Percentiles rank a stretch among this genome's conserved stretches.
Conservation (phyloP, 139 green algal species). For the Closterium sp. region DNA sequence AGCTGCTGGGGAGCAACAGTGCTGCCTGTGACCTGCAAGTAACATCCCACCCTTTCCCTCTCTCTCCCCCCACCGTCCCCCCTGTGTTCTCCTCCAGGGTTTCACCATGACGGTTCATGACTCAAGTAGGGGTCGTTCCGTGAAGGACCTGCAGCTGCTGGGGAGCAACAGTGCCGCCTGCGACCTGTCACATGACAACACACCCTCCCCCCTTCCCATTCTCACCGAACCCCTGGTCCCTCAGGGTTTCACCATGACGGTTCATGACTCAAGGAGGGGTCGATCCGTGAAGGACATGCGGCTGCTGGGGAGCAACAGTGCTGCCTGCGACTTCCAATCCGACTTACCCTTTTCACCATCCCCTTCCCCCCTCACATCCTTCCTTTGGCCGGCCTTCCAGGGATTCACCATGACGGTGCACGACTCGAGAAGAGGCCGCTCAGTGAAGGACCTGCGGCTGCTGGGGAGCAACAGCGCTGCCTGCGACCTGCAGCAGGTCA, state of each 20-base stretch:
- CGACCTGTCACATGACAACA: too few species aligned
- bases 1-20: too few species aligned
- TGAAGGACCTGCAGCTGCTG: slow-evolving; percentile 22
- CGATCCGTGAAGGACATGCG: slow-evolving; percentile 47
- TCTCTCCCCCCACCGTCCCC: too few species aligned
- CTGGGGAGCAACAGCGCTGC: slow-evolving; percentile 48
- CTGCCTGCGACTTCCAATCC: too few species aligned
- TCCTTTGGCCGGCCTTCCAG: slow-evolving; percentile 4
- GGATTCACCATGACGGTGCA: slow-evolving; percentile 47
- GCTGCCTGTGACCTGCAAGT: too few species aligned
- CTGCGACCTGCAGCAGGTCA: slow-evolving; percentile 42
- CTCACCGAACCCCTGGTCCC: not conserved
- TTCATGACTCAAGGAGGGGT: slow-evolving; percentile 47
- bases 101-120: slow-evolving; percentile 44
- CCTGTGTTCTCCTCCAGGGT: too few species aligned
- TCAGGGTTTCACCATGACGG: not conserved
- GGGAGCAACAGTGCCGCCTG: too few species aligned
- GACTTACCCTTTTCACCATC: too few species aligned
- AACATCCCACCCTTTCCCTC: too few species aligned
- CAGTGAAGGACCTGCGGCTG: slow-evolving; percentile 52
- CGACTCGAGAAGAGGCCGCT: slow-evolving; percentile 29
- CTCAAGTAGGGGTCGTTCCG: slow-evolving; percentile 12
- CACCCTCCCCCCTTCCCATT: not conserved
- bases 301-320: too few species aligned
- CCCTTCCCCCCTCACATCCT: too few species aligned